Percentiles rank a stretch among this genome's conserved stretches.
phyloP scores from a whole-genome alignment of 164 flowering plant genomes.

The Taxillus chinensis region DNA sequence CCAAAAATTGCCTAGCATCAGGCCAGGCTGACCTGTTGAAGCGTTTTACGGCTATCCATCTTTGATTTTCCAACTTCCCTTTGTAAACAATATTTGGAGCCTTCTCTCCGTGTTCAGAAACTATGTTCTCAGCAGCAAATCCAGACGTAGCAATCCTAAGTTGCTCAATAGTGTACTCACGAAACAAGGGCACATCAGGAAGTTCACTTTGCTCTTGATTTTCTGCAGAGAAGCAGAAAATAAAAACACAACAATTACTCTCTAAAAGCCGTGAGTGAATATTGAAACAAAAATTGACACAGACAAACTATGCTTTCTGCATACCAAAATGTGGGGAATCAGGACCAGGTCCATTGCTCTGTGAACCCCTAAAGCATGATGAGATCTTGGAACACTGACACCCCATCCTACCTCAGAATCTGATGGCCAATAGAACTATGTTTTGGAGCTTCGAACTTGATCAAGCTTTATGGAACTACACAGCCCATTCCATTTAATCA shows the following conservation, averaged over 20 bases:
- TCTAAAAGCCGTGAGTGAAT: background rate
- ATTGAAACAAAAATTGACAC: background rate
- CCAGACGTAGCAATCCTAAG: constrained; percentile 84
- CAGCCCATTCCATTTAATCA: constrained; percentile 1
- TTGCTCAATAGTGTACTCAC: constrained; percentile 60
- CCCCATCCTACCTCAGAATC: constrained; percentile 37
- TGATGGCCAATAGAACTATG: constrained; percentile 3
- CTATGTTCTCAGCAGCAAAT: constrained; percentile 82
- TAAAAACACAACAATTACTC: background rate
- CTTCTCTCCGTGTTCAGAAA: constrained; percentile 94
- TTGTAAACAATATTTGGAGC: constrained; percentile 95
- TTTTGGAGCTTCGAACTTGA: background rate
- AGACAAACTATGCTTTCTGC: constrained; percentile 9
- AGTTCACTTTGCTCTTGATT: constrained; percentile 40
- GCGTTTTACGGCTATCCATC: constrained; percentile 74
- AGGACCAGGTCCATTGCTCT: constrained; percentile 27
- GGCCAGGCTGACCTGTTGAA: constrained; percentile 91
- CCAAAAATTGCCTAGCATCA: constrained; percentile 82
- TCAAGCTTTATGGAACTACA: background rate
- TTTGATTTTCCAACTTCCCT: constrained; percentile 73
- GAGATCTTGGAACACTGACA: constrained; percentile 44
- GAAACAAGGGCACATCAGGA: constrained; percentile 51
- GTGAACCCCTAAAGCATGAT: constrained; percentile 38
- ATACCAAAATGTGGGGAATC: constrained; percentile 40
- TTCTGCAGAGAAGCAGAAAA: constrained; percentile 25